Percentiles rank a stretch among this genome's conserved stretches.
Evolutionary conservation across 2,329 filamentous ascomycete genomes (phyloP).

Genomic region (Colletotrichum sojae): DNA sequence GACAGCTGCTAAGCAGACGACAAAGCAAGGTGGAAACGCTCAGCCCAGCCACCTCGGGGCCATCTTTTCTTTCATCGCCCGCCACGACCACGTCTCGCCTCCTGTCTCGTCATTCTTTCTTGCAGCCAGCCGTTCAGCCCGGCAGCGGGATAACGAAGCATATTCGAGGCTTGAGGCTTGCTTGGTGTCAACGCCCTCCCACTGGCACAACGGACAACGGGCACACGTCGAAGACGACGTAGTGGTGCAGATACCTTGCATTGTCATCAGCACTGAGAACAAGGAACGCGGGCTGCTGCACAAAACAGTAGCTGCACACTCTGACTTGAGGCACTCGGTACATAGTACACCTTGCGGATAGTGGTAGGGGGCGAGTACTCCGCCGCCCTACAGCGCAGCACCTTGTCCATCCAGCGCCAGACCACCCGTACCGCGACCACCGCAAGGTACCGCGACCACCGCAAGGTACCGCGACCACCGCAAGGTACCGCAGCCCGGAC

Average conservation of each 20-base stretch:
- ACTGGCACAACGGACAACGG: conserved; percentile 3
- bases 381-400: neutral
- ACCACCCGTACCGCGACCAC: neutral
- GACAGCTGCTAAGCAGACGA: neutral
- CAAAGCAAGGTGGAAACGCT: conserved; percentile 19
- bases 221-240: conserved; percentile 3
- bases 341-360: too few relatives aligned
- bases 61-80: neutral
- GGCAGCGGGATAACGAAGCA: too few relatives aligned
- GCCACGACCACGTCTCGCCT: conserved; percentile 14
- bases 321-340: too few relatives aligned
- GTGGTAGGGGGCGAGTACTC: neutral
- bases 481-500: conserved; percentile 1
- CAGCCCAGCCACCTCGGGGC: conserved; percentile 12
- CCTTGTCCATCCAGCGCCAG: conserved; percentile 22
- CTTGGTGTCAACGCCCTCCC: conserved; percentile 21
- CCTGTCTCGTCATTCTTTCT: conserved; percentile 27
- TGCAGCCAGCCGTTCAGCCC: conserved; percentile 24
- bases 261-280: conserved; percentile 3
- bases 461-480: too few relatives aligned
- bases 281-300: conserved; percentile 26
- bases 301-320: conserved; percentile 9
- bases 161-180: neutral
- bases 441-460: conserved; percentile 7
- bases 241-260: neutral